These are phyloP conservation scores for Pythium graminicola DNA, from an alignment of 352 stramenopile genomes.

Conservation along the genomic window DNA sequence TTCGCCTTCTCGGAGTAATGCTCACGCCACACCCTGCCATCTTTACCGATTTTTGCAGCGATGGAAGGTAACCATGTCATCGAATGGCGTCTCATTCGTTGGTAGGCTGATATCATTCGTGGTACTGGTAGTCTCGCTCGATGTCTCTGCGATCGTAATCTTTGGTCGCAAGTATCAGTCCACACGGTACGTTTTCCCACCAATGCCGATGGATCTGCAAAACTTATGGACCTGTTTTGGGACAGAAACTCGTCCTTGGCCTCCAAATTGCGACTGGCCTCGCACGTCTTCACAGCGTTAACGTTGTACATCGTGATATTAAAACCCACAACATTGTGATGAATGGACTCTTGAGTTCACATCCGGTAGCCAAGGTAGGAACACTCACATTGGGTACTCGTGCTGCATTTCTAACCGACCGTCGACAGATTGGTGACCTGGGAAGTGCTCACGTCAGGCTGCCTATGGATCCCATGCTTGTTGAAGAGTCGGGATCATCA, in stretches of 20 bases:
- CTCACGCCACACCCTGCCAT: constrained; percentile 14
- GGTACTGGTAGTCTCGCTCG: constrained; percentile 16
- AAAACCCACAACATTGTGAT: constrained; percentile 25
- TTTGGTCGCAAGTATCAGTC: constrained; percentile 7
- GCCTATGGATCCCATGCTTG: constrained; percentile 5
- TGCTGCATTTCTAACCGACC: neutral
- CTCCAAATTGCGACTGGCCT: constrained; percentile 8
- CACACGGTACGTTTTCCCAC: constrained; percentile 6
- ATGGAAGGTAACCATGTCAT: constrained; percentile 12
- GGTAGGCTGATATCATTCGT: too few species aligned
- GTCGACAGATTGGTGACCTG: constrained; percentile 21
- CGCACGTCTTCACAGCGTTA: constrained; percentile 1
- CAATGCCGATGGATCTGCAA: too few species aligned
- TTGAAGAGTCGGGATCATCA: constrained; percentile 17
- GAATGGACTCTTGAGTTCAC: neutral
- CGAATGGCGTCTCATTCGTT: neutral
- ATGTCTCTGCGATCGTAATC: constrained; percentile 1
- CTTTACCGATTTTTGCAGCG: constrained; percentile 19
- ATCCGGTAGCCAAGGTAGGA: constrained; percentile 12
- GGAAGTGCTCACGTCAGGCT: constrained; percentile 12
- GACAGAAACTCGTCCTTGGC: constrained; percentile 15
- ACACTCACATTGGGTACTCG: neutral
- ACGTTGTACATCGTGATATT: constrained; percentile 24
- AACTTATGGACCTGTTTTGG: too few species aligned
- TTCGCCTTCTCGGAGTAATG: constrained; percentile 8